These are phyloP conservation scores for Nicotiana attenuata DNA, from an alignment of 257 asterid genomes.

Conservation along the genomic window DNA sequence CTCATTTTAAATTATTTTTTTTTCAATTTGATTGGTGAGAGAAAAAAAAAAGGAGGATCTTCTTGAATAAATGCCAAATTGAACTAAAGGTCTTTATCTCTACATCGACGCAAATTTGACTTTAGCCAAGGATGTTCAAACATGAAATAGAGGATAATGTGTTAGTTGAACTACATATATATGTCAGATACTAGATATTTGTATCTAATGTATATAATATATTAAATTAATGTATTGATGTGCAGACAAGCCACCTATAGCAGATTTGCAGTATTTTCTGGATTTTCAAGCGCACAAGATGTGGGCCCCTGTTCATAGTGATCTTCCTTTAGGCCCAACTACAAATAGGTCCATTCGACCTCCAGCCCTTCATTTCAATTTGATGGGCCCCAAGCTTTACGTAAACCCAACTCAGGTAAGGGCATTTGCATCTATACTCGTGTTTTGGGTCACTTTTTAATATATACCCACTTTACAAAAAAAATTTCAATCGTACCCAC, in stretches of 20 bases:
- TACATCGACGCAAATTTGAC: not conserved
- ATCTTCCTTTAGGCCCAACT: conserved; percentile 66
- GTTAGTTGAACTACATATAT: not conserved
- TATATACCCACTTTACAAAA: too few relatives aligned
- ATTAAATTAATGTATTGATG: not conserved
- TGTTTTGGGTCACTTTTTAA: too few relatives aligned
- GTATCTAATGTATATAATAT: not conserved
- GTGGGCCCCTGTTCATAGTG: conserved; percentile 88
- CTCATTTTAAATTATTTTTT: too few relatives aligned
- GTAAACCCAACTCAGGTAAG: conserved; percentile 63
- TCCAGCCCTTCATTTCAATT: conserved; percentile 54
- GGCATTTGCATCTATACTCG: too few relatives aligned
- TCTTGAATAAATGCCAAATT: not conserved
- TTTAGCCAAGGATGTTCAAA: not conserved
- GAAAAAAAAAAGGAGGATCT: too few relatives aligned
- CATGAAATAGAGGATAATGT: not conserved
- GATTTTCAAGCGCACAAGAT: conserved; percentile 72
- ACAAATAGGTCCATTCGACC: conserved; percentile 32
- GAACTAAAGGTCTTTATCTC: not conserved
- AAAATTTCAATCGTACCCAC: too few relatives aligned
- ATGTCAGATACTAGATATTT: not conserved
- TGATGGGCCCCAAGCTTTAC: conserved; percentile 68
- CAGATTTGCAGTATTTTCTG: conserved; percentile 65
- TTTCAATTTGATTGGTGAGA: too few relatives aligned
- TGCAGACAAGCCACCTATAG: conserved; percentile 89